Base-by-base conservation (phyloP, 2,329 filamentous ascomycete genomes). In the Teratosphaeria zuluensis region DNA sequence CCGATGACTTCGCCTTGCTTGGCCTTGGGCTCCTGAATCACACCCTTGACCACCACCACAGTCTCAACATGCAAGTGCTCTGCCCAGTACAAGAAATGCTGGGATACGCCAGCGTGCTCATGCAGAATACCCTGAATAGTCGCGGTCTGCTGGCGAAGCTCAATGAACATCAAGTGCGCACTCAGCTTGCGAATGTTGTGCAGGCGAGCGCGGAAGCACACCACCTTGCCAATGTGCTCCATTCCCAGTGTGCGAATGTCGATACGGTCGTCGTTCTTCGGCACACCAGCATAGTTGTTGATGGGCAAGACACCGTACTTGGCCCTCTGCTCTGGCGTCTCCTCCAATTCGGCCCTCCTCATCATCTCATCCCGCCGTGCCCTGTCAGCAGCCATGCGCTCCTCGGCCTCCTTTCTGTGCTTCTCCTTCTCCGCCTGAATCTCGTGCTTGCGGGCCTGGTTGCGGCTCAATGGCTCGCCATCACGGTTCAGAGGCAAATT, bases 91-190 rank as follows among this genome's bases (percentile, higher is more conserved):
- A 96, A 80, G 81, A 96, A 92, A 66, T 88, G 81, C 59, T 84
- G 80, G 1, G 87, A 87, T 11, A 88, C 80, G 54, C 78, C 77
- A 6, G 84, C 82, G 63, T 84, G 77, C 64, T 81, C 77, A 61
- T 84, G 78, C 48, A 96, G 77, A 2, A 96, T 89, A 62, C 90
- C 91, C 73, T 96, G 92, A 56, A 96, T 84, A 28, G 90, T 94
- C 64, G 83, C 80, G 12, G 88, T 85, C 74, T 92, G 88, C 74
- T 96, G 90, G 58, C 92, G 86, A 69, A 96, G 87, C 59, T 95
- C 82, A 51, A 96, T 77, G 73, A 96, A 96, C 67, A 90, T 89
- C 35, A 96, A 79, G 65, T 88, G 87, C 66, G 89, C 82, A 70
- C 90, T 92, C 76, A 96, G 82, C 66, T 87, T 87, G 53, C 92